These are phyloP conservation scores for Aegilops bicornis DNA, from an alignment of 176 grass and related monocot species.

Conservation along the genomic window DNA sequence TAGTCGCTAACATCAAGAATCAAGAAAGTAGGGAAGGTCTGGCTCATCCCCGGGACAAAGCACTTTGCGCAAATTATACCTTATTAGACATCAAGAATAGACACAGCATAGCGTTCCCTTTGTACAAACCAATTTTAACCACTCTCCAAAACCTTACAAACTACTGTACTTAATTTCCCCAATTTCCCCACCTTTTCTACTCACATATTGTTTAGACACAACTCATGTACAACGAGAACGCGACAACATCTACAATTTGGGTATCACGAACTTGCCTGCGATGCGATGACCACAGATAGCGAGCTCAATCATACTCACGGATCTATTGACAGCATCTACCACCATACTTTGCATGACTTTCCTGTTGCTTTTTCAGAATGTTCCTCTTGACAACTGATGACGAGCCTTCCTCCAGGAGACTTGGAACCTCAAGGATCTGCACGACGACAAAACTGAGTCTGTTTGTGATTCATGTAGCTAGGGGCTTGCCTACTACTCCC, in stretches of 20 bases:
- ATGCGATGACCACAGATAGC: background rate
- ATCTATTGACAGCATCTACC: slow-evolving; percentile 63
- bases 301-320: background rate
- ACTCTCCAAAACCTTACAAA: slow-evolving; percentile 29
- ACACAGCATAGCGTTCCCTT: slow-evolving; percentile 12
- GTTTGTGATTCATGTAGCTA: background rate
- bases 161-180: slow-evolving; percentile 17
- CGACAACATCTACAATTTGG: background rate
- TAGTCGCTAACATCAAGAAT: background rate
- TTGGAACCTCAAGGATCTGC: slow-evolving; percentile 90
- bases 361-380: slow-evolving; percentile 91
- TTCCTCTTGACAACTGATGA: slow-evolving; percentile 68
- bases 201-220: slow-evolving; percentile 44
- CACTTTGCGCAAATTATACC: background rate
- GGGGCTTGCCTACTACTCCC: background rate
- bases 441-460: background rate
- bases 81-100: slow-evolving; percentile 5
- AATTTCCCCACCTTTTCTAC: slow-evolving; percentile 30
- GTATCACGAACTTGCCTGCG: background rate
- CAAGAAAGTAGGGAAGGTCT: background rate
- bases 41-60: background rate
- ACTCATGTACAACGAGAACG: slow-evolving; percentile 54
- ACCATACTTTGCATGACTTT: slow-evolving; percentile 52
- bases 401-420: slow-evolving; percentile 79
- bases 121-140: slow-evolving; percentile 56